These are phyloP conservation scores for Scenedesmus sp. DNA, from an alignment of 163 green algal genomes.

Conservation along the genomic window DNA sequence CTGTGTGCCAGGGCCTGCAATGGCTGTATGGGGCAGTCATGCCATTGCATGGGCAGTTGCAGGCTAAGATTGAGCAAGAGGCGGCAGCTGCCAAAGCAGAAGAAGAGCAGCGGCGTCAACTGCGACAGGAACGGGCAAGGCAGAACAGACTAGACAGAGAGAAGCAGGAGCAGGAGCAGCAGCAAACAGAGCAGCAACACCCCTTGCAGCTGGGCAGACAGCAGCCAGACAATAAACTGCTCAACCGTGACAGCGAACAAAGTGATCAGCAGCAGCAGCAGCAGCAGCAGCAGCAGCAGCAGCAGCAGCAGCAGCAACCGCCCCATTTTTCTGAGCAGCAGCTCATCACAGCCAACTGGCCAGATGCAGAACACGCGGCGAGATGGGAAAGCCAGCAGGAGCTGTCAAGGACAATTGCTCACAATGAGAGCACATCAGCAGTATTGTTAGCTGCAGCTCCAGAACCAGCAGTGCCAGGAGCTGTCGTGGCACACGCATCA, in stretches of 20 bases:
- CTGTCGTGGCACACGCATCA: background rate
- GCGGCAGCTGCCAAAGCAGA: slow-evolving; percentile 14
- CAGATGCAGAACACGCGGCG: background rate
- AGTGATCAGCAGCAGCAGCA: slow-evolving; percentile 29
- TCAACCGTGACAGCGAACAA: background rate
- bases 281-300: background rate
- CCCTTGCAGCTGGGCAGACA: background rate
- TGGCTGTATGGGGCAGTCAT: background rate
- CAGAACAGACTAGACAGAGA: background rate
- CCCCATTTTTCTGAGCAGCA: slow-evolving; percentile 5
- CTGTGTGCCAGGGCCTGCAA: background rate
- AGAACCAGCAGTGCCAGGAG: background rate
- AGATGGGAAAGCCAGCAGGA: background rate
- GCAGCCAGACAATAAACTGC: background rate
- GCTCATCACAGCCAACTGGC: background rate
- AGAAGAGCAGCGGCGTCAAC: slow-evolving; percentile 17
- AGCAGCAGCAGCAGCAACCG: background rate
- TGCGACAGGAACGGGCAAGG: background rate
- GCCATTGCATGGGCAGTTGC: background rate
- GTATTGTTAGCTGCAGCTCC: background rate
- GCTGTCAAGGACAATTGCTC: background rate
- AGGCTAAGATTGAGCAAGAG: background rate
- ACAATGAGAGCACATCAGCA: background rate
- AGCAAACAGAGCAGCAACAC: slow-evolving; percentile 31
- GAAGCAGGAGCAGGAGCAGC: slow-evolving; percentile 10